Percentiles rank a stretch among this genome's conserved stretches.
Evolutionary conservation across 495 filamentous ascomycete genomes (phyloP).

Genomic region (Neurospora africana): DNA sequence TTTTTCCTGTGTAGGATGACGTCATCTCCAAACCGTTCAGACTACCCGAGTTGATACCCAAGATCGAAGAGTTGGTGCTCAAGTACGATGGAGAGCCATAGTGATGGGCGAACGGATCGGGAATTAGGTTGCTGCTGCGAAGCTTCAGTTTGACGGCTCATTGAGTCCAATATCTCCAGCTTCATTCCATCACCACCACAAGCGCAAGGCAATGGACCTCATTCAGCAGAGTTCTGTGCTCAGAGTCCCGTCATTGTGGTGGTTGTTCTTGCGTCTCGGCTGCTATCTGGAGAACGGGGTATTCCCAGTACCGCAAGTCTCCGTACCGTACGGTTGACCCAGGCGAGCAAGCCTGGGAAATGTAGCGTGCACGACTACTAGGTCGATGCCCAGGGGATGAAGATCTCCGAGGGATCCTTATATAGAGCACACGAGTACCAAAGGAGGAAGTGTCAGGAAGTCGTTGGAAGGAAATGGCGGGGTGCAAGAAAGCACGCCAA

Average conservation of each 20-base stretch:
- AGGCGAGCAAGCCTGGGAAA: background rate
- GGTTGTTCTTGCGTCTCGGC: background rate
- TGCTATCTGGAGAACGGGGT: background rate
- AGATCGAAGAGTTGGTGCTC: constrained; percentile 46
- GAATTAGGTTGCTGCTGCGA: background rate
- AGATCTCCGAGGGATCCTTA: background rate
- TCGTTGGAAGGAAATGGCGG: background rate
- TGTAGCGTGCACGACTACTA: background rate
- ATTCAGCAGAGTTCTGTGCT: background rate
- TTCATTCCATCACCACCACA: background rate
- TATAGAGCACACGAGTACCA: background rate
- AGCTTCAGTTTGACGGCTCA: background rate
- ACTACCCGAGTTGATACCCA: constrained; percentile 57
- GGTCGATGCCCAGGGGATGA: background rate
- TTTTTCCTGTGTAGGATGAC: constrained; percentile 47
- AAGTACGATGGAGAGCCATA: constrained; percentile 10
- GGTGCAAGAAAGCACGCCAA: background rate
- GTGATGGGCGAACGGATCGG: background rate
- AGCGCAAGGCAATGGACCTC: background rate
- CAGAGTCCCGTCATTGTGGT: background rate
- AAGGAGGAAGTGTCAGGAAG: background rate
- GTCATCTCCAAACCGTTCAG: constrained; percentile 75
- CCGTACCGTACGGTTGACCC: background rate
- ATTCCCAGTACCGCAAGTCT: background rate
- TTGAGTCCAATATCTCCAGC: background rate